phyloP scores from a whole-genome alignment of 2,329 filamentous ascomycete species.

The Fusarium austroafricanum region DNA sequence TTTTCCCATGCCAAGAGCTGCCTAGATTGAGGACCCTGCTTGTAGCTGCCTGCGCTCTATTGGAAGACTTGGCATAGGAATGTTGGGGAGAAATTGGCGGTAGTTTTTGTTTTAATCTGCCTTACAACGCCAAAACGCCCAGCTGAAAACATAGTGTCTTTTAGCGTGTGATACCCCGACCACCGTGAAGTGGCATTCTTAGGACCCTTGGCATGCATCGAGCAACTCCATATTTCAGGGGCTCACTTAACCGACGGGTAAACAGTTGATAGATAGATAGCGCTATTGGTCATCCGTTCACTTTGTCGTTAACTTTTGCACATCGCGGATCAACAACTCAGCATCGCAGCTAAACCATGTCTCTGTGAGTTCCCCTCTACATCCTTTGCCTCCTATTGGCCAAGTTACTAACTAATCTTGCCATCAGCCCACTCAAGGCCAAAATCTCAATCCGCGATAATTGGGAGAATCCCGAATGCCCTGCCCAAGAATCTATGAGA shows the following conservation, averaged over 20 bases:
- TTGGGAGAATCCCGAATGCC: slow-evolving; percentile 53
- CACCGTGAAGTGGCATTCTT: slow-evolving; percentile 3
- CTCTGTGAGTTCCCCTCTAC: slow-evolving; percentile 12
- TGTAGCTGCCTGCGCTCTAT: background rate
- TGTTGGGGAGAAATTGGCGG: slow-evolving; percentile 9
- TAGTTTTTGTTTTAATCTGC: slow-evolving; percentile 17
- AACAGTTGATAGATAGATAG: background rate
- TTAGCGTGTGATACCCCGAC: slow-evolving; percentile 25
- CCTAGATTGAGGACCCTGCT: background rate
- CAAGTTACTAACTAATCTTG: slow-evolving; percentile 5
- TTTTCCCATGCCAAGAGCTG: background rate
- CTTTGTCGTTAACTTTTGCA: background rate
- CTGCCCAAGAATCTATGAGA: slow-evolving; percentile 50
- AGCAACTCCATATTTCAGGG: slow-evolving; percentile 6
- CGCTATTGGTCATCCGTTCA: background rate
- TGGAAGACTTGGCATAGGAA: background rate
- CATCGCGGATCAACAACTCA: background rate
- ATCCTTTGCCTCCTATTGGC: background rate
- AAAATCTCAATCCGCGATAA: slow-evolving; percentile 57
- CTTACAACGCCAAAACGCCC: slow-evolving; percentile 34
- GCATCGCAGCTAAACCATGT: background rate
- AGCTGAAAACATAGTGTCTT: slow-evolving; percentile 42
- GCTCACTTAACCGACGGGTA: background rate
- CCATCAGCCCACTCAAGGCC: slow-evolving; percentile 56
- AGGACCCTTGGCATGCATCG: background rate